Base-by-base conservation (phyloP, 495 filamentous ascomycete genomes). In the Tetracladium setigerum region DNA sequence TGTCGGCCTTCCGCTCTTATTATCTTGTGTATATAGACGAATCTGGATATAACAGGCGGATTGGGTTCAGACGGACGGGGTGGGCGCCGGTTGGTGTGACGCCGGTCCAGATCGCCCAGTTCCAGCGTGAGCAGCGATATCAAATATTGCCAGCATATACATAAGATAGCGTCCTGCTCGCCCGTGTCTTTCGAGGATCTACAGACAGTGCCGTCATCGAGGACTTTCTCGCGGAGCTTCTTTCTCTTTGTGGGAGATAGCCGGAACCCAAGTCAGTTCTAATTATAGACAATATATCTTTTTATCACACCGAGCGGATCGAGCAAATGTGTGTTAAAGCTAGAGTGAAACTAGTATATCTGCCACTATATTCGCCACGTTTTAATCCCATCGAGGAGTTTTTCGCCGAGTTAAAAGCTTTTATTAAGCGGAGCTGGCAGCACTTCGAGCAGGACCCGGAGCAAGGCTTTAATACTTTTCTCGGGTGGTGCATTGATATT, bases 281-380 rank as follows among this genome's bases (percentile, higher is more conserved):
- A 22, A 46, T 74, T 19, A 71, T 70, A 59, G 70, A 73, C 44
- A 71, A 73, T 58, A 60, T 62, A 15, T 68, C 65, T 14, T 65
- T 71, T 43, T 54, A 74, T 54, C 57, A 57, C 50, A 57, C 54
- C 2, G 55, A 65, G 8, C 40, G 53, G 35, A 53, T 70, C 15
- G 39, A 66, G 41, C 41, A 65, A 30, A 45, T 46, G 30, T 52
- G 27, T 52, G 7, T 18, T 50, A 35, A 50, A 12, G 39, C 47
- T 16, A 35, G 47, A 7, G 33, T 50, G 1, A 50, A 44, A 19
- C 33, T 50, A 13, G 22, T 50, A 18, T 50, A 44, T 44, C 22
- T 50, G 14, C 47, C 47, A 39, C 33, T 16, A 31, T 50, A 50
- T 18, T 49, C 41, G 12, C 47, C 47, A 30, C 40, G 44, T 44